These are phyloP conservation scores for Penicillium steckii DNA, from an alignment of 495 filamentous ascomycete genomes.

Conservation along the genomic window DNA sequence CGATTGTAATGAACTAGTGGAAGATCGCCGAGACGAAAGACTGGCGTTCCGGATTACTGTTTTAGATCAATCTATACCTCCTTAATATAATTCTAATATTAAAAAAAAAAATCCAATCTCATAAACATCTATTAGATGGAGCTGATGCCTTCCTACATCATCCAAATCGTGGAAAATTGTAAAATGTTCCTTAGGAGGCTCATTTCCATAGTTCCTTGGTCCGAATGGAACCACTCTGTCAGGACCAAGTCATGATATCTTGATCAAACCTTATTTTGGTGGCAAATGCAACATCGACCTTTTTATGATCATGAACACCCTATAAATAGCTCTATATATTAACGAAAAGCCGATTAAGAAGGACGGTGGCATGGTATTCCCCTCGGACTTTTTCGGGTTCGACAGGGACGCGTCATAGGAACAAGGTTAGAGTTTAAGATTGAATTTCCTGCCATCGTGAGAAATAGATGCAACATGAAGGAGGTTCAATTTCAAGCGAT, in stretches of 20 bases:
- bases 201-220: no score
- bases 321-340: constrained; percentile 9
- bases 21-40: constrained; percentile 3
- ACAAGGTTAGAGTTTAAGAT: constrained; percentile 7
- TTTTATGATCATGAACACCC: neutral
- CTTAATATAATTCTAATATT: neutral
- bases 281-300: constrained; percentile 14
- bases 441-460: neutral
- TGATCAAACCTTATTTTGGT: constrained; percentile 11
- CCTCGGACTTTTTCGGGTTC: neutral
- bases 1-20: neutral
- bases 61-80: neutral
- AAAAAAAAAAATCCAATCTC: no score
- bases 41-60: neutral
- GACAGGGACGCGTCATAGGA: constrained; percentile 4
- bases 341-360: neutral
- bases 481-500: no score
- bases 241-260: constrained; percentile 7
- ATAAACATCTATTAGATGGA: neutral
- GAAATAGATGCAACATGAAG: constrained; percentile 13
- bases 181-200: neutral
- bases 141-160: neutral
- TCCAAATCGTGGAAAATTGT: neutral
- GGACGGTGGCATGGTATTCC: neutral
- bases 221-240: neutral